These are phyloP conservation scores for Cytidiella melzeri DNA, from an alignment of 768 basidiomycete genomes.

Conservation along the genomic window DNA sequence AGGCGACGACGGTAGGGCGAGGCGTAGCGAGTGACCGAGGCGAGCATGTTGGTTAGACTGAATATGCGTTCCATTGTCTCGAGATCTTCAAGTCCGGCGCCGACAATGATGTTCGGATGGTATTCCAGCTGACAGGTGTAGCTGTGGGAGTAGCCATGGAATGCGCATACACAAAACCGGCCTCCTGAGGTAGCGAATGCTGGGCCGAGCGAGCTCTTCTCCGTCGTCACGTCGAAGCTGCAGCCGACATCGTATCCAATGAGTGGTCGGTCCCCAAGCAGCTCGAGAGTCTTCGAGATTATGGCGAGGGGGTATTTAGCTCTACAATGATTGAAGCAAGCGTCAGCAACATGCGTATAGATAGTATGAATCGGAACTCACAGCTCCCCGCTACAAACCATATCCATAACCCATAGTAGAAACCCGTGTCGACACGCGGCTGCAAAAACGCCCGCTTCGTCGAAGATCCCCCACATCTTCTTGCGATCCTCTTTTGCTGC, in stretches of 20 bases:
- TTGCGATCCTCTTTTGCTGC: too few relatives aligned
- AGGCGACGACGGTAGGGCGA: constrained; percentile 9
- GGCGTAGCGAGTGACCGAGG: constrained; percentile 10
- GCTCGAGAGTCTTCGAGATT: constrained; percentile 4
- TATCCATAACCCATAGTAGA: constrained; percentile 14
- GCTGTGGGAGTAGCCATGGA: too few relatives aligned
- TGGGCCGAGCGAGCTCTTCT: constrained; percentile 13
- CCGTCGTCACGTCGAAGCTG: too few relatives aligned
- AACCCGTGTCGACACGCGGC: too few relatives aligned
- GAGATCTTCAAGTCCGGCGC: too few relatives aligned
- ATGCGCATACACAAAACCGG: constrained; percentile 23
- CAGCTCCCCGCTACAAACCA: constrained; percentile 19
- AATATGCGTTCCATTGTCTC: constrained; percentile 29
- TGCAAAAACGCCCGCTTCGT: too few relatives aligned
- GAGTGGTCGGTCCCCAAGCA: not conserved
- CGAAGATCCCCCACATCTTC: too few relatives aligned
- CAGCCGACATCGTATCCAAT: constrained; percentile 13
- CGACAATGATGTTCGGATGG: too few relatives aligned
- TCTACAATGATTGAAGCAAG: constrained; percentile 4
- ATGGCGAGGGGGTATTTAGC: constrained; percentile 20
- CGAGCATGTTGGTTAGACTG: constrained; percentile 24
- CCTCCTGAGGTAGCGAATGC: not conserved
- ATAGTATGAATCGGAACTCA: constrained; percentile 6
- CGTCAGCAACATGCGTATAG: too few relatives aligned
- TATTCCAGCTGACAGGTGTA: too few relatives aligned